Base-by-base conservation (phyloP, 2,329 filamentous ascomycete genomes). In the Raffaelea ambrosiae region DNA sequence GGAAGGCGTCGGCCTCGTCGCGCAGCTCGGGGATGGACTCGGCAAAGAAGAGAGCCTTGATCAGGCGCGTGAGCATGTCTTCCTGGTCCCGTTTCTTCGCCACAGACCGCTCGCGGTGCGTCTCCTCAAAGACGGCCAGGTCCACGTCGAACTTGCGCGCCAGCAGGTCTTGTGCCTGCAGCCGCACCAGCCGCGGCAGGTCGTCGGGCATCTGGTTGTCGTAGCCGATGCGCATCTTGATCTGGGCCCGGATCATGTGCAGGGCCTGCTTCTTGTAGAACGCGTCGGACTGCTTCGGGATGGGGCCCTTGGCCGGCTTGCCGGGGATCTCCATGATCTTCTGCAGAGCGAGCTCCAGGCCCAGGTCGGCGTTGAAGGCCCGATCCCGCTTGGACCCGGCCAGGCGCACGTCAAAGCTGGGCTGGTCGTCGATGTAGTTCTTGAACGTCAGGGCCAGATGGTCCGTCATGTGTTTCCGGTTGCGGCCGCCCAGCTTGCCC, bases 201-300 rank as follows among this genome's bases (percentile, higher is more conserved):
- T 98, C 91, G 8, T 98, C 93, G 0, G 91, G 91, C 13, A 97
- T 71, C n/a, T n/a, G n/a, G 57, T 77, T 84, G 59, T 98, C 93
- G 51, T 81, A 81, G 4, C 93, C 93, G 49, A 98, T 85, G 47
- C 91, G 81, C 29, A 98, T 72, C 68, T 97, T 98, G 46, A 95
- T 72, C 58, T 97, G 90, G 1, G 89, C 79, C 55, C 85, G 88
- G 59, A 98, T 82, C 58, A 97, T 76, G 51, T 89, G 83, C 55
- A 96, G 81, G 0, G 94, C 88, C 65, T 98, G 89, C 60, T 86
- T 86, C 68, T 97, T 97, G 71, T 98, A 95, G 63, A 87, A 93
- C 0, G 72, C 71, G 58, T 97, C 91, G 23, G 70, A 69, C 33
- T 86, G 81, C 55, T 84, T 85, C 49, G 68, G 66, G 5, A 59